Evolutionary conservation across 2,329 filamentous ascomycete genomes (phyloP).

Genomic region (Colletotrichum ledebouriae): DNA sequence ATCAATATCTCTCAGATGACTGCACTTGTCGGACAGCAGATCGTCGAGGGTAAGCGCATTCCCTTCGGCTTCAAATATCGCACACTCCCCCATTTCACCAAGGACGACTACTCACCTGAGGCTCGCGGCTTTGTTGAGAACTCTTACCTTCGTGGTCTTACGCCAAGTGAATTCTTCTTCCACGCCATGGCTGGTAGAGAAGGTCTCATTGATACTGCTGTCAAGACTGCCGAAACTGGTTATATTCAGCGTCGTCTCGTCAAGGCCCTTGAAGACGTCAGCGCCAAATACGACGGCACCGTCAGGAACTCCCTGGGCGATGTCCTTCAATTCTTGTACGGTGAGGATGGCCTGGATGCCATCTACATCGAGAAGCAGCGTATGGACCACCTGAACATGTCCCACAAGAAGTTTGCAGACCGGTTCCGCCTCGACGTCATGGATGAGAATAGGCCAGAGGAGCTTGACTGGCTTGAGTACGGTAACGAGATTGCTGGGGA

Average conservation of each 20-base stretch:
- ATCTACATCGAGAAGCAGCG: slow-evolving; percentile 93
- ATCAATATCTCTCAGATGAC: slow-evolving; percentile 99
- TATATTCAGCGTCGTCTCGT: slow-evolving; percentile 99
- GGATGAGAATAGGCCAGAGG: slow-evolving; percentile 68
- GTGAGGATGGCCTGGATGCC: slow-evolving; percentile 96
- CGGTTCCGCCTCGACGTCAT: slow-evolving; percentile 91
- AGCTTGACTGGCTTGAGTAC: slow-evolving; percentile 82
- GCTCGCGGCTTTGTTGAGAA: slow-evolving; percentile 99
- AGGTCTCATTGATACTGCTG: slow-evolving; percentile 98
- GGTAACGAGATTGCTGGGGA: slow-evolving; percentile 90
- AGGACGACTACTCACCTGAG: slow-evolving; percentile 98
- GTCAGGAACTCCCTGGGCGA: slow-evolving; percentile 97
- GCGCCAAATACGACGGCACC: slow-evolving; percentile 97
- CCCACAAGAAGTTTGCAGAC: slow-evolving; percentile 81
- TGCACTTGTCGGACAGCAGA: slow-evolving; percentile 96
- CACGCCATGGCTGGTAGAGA: slow-evolving; percentile 99
- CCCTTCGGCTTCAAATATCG: slow-evolving; percentile 99
- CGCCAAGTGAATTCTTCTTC: slow-evolving; percentile 98
- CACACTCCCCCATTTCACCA: slow-evolving; percentile 96
- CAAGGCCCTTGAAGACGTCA: slow-evolving; percentile 97
- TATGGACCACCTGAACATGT: slow-evolving; percentile 87
- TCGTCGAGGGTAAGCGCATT: slow-evolving; percentile 98
- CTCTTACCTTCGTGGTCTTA: slow-evolving; percentile 95
- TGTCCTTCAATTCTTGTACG: slow-evolving; percentile 96
- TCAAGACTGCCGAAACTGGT: slow-evolving; percentile 99